Conservation (phyloP, 1,284 basidiomycete species). For the Microbotryum saponariae region DNA sequence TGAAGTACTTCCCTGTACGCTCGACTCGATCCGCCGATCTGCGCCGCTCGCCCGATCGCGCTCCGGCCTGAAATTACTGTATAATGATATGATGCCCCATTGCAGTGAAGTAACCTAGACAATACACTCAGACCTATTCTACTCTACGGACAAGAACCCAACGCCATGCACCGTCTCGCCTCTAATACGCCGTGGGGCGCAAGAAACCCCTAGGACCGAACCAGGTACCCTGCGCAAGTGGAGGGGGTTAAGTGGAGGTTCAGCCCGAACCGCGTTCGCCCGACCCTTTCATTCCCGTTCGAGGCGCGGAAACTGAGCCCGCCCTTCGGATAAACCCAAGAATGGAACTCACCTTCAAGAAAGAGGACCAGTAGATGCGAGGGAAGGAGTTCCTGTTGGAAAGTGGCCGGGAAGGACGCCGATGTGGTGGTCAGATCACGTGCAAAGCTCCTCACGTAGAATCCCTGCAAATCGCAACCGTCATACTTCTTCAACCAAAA, state of each 20-base stretch:
- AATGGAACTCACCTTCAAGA: slow-evolving; percentile 52
- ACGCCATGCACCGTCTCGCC: too few relatives aligned
- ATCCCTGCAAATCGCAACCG: slow-evolving; percentile 10
- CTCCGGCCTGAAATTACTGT: not conserved
- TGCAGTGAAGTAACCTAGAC: not conserved
- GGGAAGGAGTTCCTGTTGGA: slow-evolving; percentile 70
- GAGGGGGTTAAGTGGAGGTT: too few relatives aligned
- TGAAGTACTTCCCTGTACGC: too few relatives aligned
- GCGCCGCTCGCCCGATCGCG: too few relatives aligned
- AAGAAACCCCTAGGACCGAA: slow-evolving; percentile 24
- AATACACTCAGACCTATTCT: not conserved
- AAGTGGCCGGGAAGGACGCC: not conserved
- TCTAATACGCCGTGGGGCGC: slow-evolving; percentile 10
- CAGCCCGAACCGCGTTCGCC: too few relatives aligned
- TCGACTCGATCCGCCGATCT: too few relatives aligned
- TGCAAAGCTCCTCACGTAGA: not conserved
- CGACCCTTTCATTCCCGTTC: too few relatives aligned
- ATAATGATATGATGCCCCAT: not conserved
- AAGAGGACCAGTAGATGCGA: slow-evolving; percentile 73
- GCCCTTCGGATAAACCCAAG: not conserved
- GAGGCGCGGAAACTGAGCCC: too few relatives aligned
- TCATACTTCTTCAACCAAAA: slow-evolving; percentile 83
- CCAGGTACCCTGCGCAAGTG: slow-evolving; percentile 24
- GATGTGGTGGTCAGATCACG: not conserved
- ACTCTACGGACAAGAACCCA: too few relatives aligned